phyloP scores from a whole-genome alignment of 495 filamentous ascomycete species.

The Penicillium alfredii region DNA sequence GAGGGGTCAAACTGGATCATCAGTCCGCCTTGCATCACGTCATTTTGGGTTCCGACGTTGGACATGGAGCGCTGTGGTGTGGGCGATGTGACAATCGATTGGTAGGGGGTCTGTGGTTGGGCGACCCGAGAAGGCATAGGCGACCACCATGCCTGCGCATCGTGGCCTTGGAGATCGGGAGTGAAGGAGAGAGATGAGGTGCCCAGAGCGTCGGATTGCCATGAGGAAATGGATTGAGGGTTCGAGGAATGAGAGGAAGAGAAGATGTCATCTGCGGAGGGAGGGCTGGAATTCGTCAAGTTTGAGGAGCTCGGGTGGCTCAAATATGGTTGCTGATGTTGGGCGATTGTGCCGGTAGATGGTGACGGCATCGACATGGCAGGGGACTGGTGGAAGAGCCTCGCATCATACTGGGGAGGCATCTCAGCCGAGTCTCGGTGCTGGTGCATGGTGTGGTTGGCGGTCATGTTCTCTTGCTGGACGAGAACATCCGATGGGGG shows the following conservation, averaged over 20 bases:
- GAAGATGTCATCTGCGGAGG: slow-evolving; percentile 40
- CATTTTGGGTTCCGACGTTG: slow-evolving; percentile 26
- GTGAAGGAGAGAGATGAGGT: slow-evolving; percentile 36
- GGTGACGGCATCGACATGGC: slow-evolving; percentile 38
- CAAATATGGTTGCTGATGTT: slow-evolving; percentile 36
- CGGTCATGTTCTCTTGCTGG: slow-evolving; percentile 35
- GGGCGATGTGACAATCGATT: slow-evolving; percentile 30
- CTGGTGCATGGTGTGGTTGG: slow-evolving; percentile 20
- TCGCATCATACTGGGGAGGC: slow-evolving; percentile 31
- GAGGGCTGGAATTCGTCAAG: slow-evolving; percentile 36
- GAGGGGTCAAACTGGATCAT: slow-evolving; percentile 44
- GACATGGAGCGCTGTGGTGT: slow-evolving; percentile 29
- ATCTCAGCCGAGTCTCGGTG: slow-evolving; percentile 30
- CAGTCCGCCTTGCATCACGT: slow-evolving; percentile 39
- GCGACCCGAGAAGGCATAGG: slow-evolving; percentile 33
- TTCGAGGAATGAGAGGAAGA: slow-evolving; percentile 42
- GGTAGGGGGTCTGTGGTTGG: slow-evolving; percentile 35
- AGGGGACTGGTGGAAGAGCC: slow-evolving; percentile 33
- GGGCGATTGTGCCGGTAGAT: slow-evolving; percentile 21
- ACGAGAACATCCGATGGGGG: slow-evolving; percentile 40
- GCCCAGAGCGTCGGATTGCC: slow-evolving; percentile 40
- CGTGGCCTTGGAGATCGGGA: slow-evolving; percentile 35
- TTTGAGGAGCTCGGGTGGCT: slow-evolving; percentile 28
- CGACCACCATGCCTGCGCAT: slow-evolving; percentile 41
- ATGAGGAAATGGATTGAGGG: slow-evolving; percentile 40